Base-by-base conservation (phyloP, 2,329 filamentous ascomycete genomes). In the Penicillium aurantiogriseum region DNA sequence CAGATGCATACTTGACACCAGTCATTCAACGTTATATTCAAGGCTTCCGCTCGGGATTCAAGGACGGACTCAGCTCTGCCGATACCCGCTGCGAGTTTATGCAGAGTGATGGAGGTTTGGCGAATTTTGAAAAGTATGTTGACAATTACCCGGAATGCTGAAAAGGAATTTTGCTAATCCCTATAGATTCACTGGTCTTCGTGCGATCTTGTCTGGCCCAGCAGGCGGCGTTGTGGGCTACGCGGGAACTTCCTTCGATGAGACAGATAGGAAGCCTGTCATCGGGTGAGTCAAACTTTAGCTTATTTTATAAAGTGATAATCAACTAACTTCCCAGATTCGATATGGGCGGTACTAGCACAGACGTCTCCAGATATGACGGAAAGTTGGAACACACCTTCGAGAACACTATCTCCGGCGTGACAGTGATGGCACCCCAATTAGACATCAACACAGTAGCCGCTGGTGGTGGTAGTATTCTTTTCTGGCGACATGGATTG, bases 391-490 rank as follows among this genome's bases (percentile, higher is more conserved):
- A 96, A 67, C 92, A 97, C 67, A 91, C 95, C 0, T 96, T 96
- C 65, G 92, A 96, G 75, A 96, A 92, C 0, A 96, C 91, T 0
- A 95, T 91, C 1, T 92, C 92, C 0, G 92, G 92, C n/a, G 90
- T 96, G 1, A 93, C 92, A 0, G 94, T 96, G 27, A 92, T 96
- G 68, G 92, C 90, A 1, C 92, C 92, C 0, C 92, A 96, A 69
- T 82, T 96, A 0, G 92, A 96, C 69, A 96, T 96, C 77, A 96
- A 96, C 73, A 97, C 92, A 0, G 92, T 97, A 1, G 92, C 92
- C 5, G 92, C 92, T 2, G 92, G 92, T 48, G 92, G 92, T 61
- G 77, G 77, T 21, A 79, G 77, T 3, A 77, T 78, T 42, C 80
- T 97, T 3, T 94, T 95, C 75, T 96, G 91, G 83, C 86, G 85